Evolutionary conservation across 352 stramenopile species (phyloP), one percentile per base, ranked within the genome.

Genomic region (Phytophthora kernoviae): DNA sequence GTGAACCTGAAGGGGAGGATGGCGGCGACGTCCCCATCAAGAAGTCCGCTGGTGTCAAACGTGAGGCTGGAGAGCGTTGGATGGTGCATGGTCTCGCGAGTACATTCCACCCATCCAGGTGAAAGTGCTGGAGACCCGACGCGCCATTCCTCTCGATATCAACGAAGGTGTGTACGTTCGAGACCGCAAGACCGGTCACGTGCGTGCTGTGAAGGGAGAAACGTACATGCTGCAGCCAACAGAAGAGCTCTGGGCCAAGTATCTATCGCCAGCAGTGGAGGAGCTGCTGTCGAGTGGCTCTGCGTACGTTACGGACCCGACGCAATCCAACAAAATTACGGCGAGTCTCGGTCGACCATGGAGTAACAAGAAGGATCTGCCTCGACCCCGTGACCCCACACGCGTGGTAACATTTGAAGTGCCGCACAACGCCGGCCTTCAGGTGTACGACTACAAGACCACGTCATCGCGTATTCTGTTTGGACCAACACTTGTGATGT

Each of bases 391-490:
- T 6, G 84, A 93, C 36, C 65, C 70, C 0, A 92, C 82, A 22
- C 72, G 80, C 4, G 72, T 93, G 14, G 84, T 93, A 7, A 90
- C 76, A 4, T 93, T 93, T 36, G 80, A 92, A 62, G 84, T 93
- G 18, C 82, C 84, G 2, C 84, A 93, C 70, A 93, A 93, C 18
- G 80, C 81, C 12, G 84, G 81, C 18, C 86, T 93, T 3, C 84
- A 93, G 61, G 79, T 93, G 8, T 93, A 93, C 58, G 82, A 93
- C 69, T 93, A 91, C 70, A 90, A 90, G 61, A 90, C 81, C 37
- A 91, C 81, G 20, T 88, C 75, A 27, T 91, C 81, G 2, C 81
- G 84, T 26, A 93, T 93, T 34, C 68, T 91, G 53, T 93, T 93
- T 63, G 84, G 84, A 0, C 84, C 84, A 18, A 91, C 81, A 5